phyloP scores from a whole-genome alignment of 768 basidiomycete genomes.

The Pulveroboletus frians region DNA sequence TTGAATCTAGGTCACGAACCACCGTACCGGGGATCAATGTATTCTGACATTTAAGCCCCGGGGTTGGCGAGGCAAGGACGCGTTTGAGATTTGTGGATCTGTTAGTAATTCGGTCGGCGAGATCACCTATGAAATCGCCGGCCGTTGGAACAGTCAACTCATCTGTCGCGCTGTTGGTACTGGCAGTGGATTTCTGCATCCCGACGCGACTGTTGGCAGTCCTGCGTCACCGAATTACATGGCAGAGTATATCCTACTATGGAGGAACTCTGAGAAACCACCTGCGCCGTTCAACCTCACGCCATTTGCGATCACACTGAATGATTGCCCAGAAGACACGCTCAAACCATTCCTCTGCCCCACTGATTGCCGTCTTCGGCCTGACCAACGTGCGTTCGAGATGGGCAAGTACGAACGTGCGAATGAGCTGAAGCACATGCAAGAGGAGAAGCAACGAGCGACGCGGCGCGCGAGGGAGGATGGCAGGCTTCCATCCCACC shows the following conservation, averaged over 20 bases:
- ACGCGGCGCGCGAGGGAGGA: slow-evolving; percentile 73
- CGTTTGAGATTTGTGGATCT: slow-evolving; percentile 86
- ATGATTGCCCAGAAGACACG: slow-evolving; percentile 72
- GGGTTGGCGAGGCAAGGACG: slow-evolving; percentile 89
- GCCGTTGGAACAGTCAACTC: slow-evolving; percentile 93
- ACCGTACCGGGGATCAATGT: slow-evolving; percentile 84
- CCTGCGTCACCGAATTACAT: slow-evolving; percentile 40
- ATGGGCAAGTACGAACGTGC: slow-evolving; percentile 78
- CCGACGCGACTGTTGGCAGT: slow-evolving; percentile 58
- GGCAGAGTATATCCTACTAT: slow-evolving; percentile 78
- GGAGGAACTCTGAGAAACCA: slow-evolving; percentile 86
- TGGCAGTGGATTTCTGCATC: slow-evolving; percentile 57
- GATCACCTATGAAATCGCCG: slow-evolving; percentile 83
- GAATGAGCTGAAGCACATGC: slow-evolving; percentile 70
- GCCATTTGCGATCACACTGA: slow-evolving; percentile 88
- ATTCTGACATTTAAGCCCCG: slow-evolving; percentile 92
- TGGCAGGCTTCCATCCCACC: slow-evolving; percentile 65
- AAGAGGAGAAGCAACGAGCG: slow-evolving; percentile 75
- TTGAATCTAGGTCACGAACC: slow-evolving; percentile 62
- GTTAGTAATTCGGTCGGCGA: slow-evolving; percentile 64
- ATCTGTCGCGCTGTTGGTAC: slow-evolving; percentile 73
- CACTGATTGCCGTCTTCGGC: slow-evolving; percentile 88
- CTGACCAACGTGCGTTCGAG: slow-evolving; percentile 95
- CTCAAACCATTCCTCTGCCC: slow-evolving; percentile 72
- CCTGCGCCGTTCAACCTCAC: slow-evolving; percentile 91